Base-by-base conservation (phyloP, 2,329 filamentous ascomycete species). In the Bipolaris bicolor region DNA sequence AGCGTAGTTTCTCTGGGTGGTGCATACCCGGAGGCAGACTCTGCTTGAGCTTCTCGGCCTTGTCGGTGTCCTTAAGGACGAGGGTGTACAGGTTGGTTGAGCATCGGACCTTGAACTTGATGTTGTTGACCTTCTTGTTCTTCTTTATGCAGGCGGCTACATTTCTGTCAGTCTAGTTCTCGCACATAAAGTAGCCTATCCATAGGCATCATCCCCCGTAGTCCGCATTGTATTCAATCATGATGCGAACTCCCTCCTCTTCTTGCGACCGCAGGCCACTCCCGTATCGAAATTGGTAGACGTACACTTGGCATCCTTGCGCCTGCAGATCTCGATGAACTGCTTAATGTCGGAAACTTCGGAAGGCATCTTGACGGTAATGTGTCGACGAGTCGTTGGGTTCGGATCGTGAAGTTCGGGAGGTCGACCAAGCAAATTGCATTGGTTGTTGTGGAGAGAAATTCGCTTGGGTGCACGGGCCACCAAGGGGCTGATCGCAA, bases 81-180 rank as follows among this genome's bases (percentile, higher is more conserved):
- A 99, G 89, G 74, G 95, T 97, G 90, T 99, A 99, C 74, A 99
- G 86, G 86, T 95, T 89, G 78, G 89, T 88, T 81, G 91, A 86
- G 90, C 95, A 98, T 82, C 95, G 92, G 87, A 99, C 94, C 92
- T 99, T 99, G 92, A 99, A 98, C 90, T 99, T 99, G 89, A 95
- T 93, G 86, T 94, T 89, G 80, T 89, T 87, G 78, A 85, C 84
- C 84, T 90, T 89, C 83, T 88, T 90, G 88, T 89, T 96, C 88
- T 96, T 95, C 92, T 98, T 83, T 76, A 83, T 81, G 71, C 80
- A 78, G 63, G 81, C 81, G 63, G 81, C 81, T 83, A 20, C 24
- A 6, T 9, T 52, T 22, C 15, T 53, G 57, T 60, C 49, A 60
- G 57, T 52, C 48, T 33, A 45, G 26, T 37, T 43, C 26, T 45